Conservation (phyloP, 805 yeast genomes). For the Candida fluviatilis region DNA sequence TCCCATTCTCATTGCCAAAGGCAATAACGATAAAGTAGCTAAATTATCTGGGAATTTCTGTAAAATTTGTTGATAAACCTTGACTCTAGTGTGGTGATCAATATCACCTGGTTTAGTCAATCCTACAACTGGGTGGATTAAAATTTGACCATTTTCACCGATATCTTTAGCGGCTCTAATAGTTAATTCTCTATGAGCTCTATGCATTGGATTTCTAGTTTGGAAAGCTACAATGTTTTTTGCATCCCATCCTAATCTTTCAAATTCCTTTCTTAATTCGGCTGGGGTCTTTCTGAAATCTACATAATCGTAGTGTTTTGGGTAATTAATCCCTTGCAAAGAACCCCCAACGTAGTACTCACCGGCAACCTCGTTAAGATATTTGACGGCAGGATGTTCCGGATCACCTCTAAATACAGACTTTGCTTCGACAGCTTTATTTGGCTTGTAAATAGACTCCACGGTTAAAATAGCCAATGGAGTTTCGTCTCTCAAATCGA, state of each 20-base stretch:
- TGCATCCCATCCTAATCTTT: conserved; percentile 75
- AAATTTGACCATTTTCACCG: conserved; percentile 67
- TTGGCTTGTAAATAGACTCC: conserved; percentile 74
- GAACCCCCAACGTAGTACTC: conserved; percentile 87
- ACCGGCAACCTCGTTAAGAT: conserved; percentile 68
- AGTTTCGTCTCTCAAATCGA: conserved; percentile 76
- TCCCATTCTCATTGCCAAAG: conserved; percentile 98
- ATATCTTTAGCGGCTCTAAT: conserved; percentile 95
- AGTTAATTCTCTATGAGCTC: conserved; percentile 95
- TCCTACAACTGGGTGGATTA: conserved; percentile 96
- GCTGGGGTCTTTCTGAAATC: conserved; percentile 86
- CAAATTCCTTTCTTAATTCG: conserved; percentile 82
- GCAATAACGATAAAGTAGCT: conserved; percentile 83
- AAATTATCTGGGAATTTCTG: conserved; percentile 92
- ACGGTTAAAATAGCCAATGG: conserved; percentile 80
- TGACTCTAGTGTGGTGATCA: conserved; percentile 95
- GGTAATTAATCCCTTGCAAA: conserved; percentile 76
- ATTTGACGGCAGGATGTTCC: conserved; percentile 89
- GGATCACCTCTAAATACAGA: conserved; percentile 94
- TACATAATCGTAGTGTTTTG: conserved; percentile 86
- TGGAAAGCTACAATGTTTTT: conserved; percentile 86
- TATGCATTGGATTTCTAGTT: conserved; percentile 97
- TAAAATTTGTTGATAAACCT: conserved; percentile 88
- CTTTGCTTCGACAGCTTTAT: conserved; percentile 75
- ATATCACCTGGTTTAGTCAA: conserved; percentile 96